Evolutionary conservation across 768 basidiomycete genomes (phyloP).

Genomic region (Mycena belliarum): DNA sequence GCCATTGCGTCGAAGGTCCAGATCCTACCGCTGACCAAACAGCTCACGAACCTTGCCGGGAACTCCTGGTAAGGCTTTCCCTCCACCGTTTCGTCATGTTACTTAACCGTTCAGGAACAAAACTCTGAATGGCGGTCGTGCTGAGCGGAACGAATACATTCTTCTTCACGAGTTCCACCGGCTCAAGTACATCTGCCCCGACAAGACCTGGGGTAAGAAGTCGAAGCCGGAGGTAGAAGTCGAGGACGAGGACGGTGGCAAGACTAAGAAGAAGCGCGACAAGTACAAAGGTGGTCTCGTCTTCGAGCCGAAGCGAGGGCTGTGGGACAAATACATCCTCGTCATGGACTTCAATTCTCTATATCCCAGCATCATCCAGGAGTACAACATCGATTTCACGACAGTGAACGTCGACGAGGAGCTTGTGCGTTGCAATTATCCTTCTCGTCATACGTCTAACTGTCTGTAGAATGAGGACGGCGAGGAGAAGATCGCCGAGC

Average conservation of each 20-base stretch:
- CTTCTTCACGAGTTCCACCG: conserved; percentile 96
- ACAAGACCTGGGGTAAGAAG: conserved; percentile 88
- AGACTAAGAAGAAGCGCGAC: conserved; percentile 75
- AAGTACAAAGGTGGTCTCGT: conserved; percentile 99
- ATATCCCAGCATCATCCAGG: conserved; percentile 98
- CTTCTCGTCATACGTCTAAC: background rate
- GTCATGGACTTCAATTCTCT: conserved; percentile 99
- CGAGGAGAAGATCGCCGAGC: conserved; percentile 89
- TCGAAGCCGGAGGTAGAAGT: conserved; percentile 51
- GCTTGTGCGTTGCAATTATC: conserved; percentile 25
- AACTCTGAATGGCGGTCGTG: conserved; percentile 94
- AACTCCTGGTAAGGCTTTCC: conserved; percentile 79
- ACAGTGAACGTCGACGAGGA: conserved; percentile 79
- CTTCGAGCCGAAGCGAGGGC: conserved; percentile 91
- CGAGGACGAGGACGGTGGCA: conserved; percentile 59
- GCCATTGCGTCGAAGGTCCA: conserved; percentile 94
- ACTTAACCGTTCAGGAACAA: conserved; percentile 70
- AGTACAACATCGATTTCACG: conserved; percentile 99
- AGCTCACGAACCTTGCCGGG: conserved; percentile 93
- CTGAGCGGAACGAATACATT: conserved; percentile 99
- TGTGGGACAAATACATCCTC: conserved; percentile 96
- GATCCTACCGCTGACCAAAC: conserved; percentile 87
- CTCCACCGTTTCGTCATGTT: too few relatives aligned
- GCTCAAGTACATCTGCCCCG: conserved; percentile 94
- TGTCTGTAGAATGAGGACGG: conserved; percentile 36